These are phyloP conservation scores for Lipomyces lipofer DNA, from an alignment of 805 yeast species.

Conservation along the genomic window DNA sequence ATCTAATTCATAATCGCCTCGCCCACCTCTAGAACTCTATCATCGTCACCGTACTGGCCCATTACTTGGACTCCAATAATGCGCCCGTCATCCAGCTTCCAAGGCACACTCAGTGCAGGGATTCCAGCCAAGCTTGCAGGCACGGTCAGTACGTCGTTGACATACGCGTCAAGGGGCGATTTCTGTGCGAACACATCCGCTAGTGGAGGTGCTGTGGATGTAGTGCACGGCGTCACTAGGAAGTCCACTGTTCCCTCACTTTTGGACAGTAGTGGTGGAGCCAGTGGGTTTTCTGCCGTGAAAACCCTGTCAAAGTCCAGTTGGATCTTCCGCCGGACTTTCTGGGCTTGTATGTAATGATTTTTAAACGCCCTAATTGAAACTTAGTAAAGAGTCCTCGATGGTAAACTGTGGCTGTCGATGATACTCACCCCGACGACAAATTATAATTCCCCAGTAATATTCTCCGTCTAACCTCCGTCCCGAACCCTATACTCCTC, in stretches of 20 bases:
- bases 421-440: conserved; percentile 53
- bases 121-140: conserved; percentile 91
- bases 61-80: conserved; percentile 74
- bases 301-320: conserved; percentile 69
- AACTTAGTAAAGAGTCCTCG: not conserved
- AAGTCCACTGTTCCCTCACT: conserved; percentile 59
- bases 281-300: conserved; percentile 49
- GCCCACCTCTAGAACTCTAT: conserved; percentile 52
- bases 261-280: conserved; percentile 28
- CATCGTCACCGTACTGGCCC: conserved; percentile 86
- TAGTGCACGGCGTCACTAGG: conserved; percentile 66
- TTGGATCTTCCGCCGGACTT: conserved; percentile 59
- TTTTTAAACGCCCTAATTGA: conserved; percentile 52
- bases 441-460: conserved; percentile 83
- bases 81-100: conserved; percentile 33
- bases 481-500: conserved; percentile 68
- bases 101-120: conserved; percentile 82
- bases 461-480: conserved; percentile 80
- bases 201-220: conserved; percentile 60
- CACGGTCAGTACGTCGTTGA: conserved; percentile 81
- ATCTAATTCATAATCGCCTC: conserved; percentile 25
- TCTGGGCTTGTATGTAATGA: conserved; percentile 75
- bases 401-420: not conserved
- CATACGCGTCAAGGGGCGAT: conserved; percentile 55
- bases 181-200: conserved; percentile 46